Percentiles rank a stretch among this genome's conserved stretches.
Evolutionary conservation across 192 early-diverging fungal species (phyloP).

Genomic region (Phlyctochytrium arcticum): DNA sequence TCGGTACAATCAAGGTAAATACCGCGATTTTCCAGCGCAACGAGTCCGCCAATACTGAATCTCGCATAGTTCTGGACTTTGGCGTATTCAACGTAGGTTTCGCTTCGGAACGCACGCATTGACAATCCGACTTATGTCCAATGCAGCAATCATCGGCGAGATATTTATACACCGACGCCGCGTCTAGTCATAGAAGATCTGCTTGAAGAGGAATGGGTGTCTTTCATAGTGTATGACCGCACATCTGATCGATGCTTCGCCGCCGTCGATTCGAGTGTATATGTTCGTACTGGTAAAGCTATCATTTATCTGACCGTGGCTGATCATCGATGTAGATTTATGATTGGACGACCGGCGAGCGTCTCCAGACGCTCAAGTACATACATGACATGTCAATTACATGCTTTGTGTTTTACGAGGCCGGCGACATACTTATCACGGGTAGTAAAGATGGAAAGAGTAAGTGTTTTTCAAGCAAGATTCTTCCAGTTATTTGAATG

Average conservation of each 20-base stretch:
- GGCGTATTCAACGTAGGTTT: conserved; percentile 1
- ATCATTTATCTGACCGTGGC: background rate
- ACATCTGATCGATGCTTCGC: conserved; percentile 33
- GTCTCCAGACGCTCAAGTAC: conserved; percentile 31
- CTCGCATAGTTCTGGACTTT: conserved; percentile 8
- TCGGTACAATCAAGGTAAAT: conserved; percentile 35
- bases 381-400: conserved; percentile 47
- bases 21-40: no score
- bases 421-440: conserved; percentile 41
- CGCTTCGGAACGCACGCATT: background rate
- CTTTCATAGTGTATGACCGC: conserved; percentile 21
- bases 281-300: conserved; percentile 21
- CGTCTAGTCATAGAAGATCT: conserved; percentile 33
- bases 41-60: background rate
- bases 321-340: conserved; percentile 32
- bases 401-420: conserved; percentile 30
- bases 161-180: background rate
- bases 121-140: background rate
- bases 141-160: conserved; percentile 2
- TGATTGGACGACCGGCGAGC: conserved; percentile 36
- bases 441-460: conserved; percentile 45
- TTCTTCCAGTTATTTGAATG: conserved; percentile 11
- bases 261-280: conserved; percentile 38
- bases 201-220: conserved; percentile 45
- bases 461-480: conserved; percentile 2